Base-by-base conservation (phyloP, 805 yeast genomes). In the Tetrapisispora namnaoensis region DNA sequence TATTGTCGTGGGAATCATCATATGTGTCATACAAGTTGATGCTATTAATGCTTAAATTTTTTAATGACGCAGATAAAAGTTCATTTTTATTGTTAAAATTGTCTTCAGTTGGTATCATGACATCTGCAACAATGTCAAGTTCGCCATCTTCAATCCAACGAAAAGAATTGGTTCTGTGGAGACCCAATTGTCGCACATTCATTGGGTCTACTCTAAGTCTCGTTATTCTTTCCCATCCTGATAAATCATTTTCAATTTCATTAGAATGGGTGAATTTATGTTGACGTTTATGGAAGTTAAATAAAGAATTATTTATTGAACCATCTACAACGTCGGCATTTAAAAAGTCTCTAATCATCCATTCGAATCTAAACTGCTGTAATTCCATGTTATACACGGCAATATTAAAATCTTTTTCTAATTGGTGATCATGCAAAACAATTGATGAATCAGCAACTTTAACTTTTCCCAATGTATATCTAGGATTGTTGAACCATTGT, bases 271-370 rank as follows among this genome's bases (percentile, higher is more conserved):
- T 76, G 51, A 73, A 65, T 48, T 76, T 74, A 51, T 76, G 75
- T 59, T 84, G 91, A 55, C 85, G 77, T 59, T 83, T 83, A 56
- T 85, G 93, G 21, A 86, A 73, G 0, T 89, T 83, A 66, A 85
- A 84, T 63, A 86, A 70, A 1, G 93, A 79, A 47, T 83, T 83
- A 58, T 84, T 83, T 14, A 85, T 71, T 0, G 90, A 78, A 0
- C 95, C 95, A 16, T 85, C 79, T 32, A 83, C 79, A 44, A 82
- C 79, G 49, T 74, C 73, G 14, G 89, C 86, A 60, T 80, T 81
- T 66, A 85, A 75, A 47, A 85, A 73, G 62, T 86, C 93, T 49
- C 80, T 67, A 40, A 82, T 65, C 28, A 81, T 56, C 71, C 83
- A 75, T 47, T 75, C 72, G 9, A 80, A 73, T 40, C 87, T 69